Evolutionary conservation across 345 rosid genomes (phyloP).

Genomic region (Lenwebbia sp.): DNA sequence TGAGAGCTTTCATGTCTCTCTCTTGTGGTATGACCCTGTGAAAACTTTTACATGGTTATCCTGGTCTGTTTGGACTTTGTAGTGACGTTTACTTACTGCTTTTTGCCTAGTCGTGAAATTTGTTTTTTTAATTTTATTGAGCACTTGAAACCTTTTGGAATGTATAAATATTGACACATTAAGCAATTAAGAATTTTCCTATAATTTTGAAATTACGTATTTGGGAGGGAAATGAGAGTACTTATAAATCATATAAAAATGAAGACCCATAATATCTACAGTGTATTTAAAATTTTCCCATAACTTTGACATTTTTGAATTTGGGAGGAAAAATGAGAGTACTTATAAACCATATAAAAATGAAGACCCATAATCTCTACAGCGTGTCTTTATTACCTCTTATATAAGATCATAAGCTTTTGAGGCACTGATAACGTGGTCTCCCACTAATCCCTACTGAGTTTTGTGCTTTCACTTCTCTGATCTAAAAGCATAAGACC

Average conservation of each 20-base stretch:
- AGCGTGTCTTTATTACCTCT: background rate
- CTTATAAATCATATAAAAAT: background rate
- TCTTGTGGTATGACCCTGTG: background rate
- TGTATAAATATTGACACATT: background rate
- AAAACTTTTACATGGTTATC: background rate
- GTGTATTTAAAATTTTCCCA: background rate
- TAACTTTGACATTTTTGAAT: background rate
- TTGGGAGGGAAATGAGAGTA: background rate
- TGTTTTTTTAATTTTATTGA: background rate
- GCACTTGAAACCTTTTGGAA: background rate
- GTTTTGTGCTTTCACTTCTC: background rate
- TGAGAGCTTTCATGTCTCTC: background rate
- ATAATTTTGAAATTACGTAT: background rate
- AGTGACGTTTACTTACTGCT: background rate
- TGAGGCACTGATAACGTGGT: background rate
- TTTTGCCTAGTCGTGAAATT: background rate
- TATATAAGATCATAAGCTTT: background rate
- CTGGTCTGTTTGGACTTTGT: background rate
- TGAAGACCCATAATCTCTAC: background rate
- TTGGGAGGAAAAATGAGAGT: background rate
- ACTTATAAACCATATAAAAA: background rate
- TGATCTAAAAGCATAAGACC: background rate
- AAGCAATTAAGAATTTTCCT: background rate
- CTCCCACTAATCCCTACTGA: background rate
- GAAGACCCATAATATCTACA: background rate